phyloP scores from a whole-genome alignment of 2,329 filamentous ascomycete genomes.

The Neurospora sp. region DNA sequence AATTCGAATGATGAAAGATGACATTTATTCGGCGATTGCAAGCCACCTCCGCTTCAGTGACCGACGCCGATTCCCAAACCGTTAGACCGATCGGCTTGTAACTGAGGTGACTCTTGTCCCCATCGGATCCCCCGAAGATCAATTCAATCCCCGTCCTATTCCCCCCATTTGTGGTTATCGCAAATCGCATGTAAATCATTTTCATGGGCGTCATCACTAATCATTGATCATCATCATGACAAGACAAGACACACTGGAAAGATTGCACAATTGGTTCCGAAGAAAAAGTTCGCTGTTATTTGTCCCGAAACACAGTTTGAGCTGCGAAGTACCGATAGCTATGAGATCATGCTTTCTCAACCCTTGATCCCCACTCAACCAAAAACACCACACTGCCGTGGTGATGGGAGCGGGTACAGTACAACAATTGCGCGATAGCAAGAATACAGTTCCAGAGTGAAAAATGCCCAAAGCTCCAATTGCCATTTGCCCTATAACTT shows the following conservation, averaged over 20 bases:
- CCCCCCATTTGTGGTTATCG: background rate
- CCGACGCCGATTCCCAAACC: background rate
- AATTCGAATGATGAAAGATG: background rate
- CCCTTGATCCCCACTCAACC: constrained; percentile 3
- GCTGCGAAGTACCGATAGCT: constrained; percentile 3
- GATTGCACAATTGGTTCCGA: background rate
- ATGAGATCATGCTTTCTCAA: background rate
- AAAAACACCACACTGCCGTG: background rate
- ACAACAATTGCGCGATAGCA: background rate
- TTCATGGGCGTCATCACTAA: background rate
- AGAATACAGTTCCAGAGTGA: background rate
- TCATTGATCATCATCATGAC: background rate
- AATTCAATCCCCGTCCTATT: background rate
- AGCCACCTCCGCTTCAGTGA: background rate
- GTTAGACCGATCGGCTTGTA: background rate
- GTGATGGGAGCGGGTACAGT: background rate
- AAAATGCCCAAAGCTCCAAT: background rate
- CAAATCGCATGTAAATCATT: background rate
- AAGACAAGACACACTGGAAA: background rate
- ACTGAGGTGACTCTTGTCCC: background rate
- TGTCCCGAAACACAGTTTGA: constrained; percentile 1
- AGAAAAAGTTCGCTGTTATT: constrained; percentile 1
- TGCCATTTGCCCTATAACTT: background rate
- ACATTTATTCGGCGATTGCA: background rate
- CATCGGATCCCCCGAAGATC: background rate